Evolutionary conservation across 2,329 filamentous ascomycete genomes (phyloP).

Genomic region (Drechslerella dactyloides): DNA sequence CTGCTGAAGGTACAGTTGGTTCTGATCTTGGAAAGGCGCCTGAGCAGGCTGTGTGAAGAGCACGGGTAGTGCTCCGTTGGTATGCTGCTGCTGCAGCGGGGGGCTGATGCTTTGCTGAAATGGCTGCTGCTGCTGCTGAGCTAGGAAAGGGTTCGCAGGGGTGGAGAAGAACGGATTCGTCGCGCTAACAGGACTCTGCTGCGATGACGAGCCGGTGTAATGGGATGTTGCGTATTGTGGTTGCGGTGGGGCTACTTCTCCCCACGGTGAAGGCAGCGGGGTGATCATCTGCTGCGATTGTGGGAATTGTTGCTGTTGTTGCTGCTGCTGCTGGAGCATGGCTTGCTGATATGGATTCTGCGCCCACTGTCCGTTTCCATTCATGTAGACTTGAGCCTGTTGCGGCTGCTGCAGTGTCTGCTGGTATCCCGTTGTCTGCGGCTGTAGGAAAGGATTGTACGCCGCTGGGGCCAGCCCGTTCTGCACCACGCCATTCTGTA

Average conservation of each 20-base stretch:
- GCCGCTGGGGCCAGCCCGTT: constrained; percentile 29
- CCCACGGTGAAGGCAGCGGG: constrained; percentile 41
- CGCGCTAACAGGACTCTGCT: constrained; percentile 42
- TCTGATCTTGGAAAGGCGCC: constrained; percentile 56
- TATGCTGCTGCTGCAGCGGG: constrained; percentile 52
- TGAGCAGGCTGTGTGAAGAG: constrained; percentile 56
- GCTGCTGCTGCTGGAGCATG: constrained; percentile 44
- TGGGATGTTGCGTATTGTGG: constrained; percentile 44
- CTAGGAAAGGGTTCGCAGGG: constrained; percentile 28
- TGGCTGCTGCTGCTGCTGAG: constrained; percentile 52
- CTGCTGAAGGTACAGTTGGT: constrained; percentile 58
- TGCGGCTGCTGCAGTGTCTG: constrained; percentile 50
- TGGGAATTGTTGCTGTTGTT: constrained; percentile 20
- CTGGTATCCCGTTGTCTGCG: constrained; percentile 40
- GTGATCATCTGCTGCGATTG: constrained; percentile 37
- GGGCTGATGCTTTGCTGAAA: constrained; percentile 50
- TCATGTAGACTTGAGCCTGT: constrained; percentile 56
- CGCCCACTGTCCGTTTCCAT: constrained; percentile 44
- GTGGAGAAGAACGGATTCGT: constrained; percentile 45
- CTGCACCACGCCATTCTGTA: constrained; percentile 39
- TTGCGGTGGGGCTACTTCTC: constrained; percentile 41
- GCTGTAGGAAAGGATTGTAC: constrained; percentile 44
- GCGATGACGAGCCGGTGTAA: constrained; percentile 37
- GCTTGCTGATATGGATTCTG: constrained; percentile 52
- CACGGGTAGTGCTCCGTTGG: constrained; percentile 35